Conservation (phyloP, 2,329 filamentous ascomycete species). For the Claviceps lovelessii region DNA sequence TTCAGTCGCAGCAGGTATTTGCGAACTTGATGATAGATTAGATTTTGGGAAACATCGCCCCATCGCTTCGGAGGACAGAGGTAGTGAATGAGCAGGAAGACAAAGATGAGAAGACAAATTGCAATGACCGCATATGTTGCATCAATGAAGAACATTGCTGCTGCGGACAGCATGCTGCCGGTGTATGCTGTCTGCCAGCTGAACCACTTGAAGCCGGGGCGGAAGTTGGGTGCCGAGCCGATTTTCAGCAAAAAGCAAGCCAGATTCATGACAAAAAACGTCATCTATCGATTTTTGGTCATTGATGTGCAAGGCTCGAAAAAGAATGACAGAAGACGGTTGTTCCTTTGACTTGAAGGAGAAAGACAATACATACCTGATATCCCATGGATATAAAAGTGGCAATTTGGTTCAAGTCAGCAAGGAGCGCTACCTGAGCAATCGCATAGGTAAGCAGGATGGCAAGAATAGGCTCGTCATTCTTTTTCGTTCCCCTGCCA, state of each 20-base stretch:
- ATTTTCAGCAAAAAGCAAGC: slow-evolving; percentile 80
- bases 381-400: slow-evolving; percentile 86
- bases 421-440: slow-evolving; percentile 66
- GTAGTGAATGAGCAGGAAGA: slow-evolving; percentile 78
- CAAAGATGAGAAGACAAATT: slow-evolving; percentile 55
- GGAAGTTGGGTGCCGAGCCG: slow-evolving; percentile 75
- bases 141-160: slow-evolving; percentile 84
- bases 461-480: slow-evolving; percentile 62
- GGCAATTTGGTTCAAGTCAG: slow-evolving; percentile 76
- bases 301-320: background rate
- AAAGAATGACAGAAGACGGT: too few relatives aligned
- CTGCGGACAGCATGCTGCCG: slow-evolving; percentile 61
- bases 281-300: slow-evolving; percentile 43
- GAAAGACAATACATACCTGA: slow-evolving; percentile 32
- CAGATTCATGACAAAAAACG: slow-evolving; percentile 76
- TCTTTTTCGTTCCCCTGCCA: slow-evolving; percentile 54
- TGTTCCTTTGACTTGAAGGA: too few relatives aligned
- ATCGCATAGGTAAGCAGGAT: slow-evolving; percentile 63
- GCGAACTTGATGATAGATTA: slow-evolving; percentile 74
- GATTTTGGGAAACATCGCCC: slow-evolving; percentile 79
- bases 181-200: slow-evolving; percentile 68
- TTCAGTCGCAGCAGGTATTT: slow-evolving; percentile 75
- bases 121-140: slow-evolving; percentile 65
- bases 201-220: slow-evolving; percentile 80
- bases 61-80: slow-evolving; percentile 73